A percentile compares a stretch with the other conserved stretches of the same genome.
Conservation (phyloP, 1,139 yeast species). For the Scheffersomyces illinoinensis region DNA sequence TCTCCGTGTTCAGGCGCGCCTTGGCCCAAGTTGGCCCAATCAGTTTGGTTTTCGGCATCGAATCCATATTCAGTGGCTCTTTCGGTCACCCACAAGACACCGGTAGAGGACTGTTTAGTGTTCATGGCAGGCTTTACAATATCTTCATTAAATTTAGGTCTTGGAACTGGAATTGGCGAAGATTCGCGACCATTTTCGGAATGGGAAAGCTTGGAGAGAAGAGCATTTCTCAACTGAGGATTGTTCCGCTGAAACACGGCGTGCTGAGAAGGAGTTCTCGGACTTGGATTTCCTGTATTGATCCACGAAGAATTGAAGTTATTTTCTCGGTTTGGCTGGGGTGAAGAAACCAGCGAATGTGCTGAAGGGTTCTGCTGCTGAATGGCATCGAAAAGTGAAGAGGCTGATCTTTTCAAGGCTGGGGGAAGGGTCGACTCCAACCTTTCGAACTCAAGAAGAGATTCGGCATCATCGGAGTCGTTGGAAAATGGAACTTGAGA, state of each 20-base stretch:
- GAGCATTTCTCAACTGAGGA: background rate
- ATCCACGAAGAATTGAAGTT: conserved; percentile 13
- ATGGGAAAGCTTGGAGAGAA: conserved; percentile 26
- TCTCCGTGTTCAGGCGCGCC: conserved; percentile 74
- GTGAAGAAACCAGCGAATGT: conserved; percentile 2
- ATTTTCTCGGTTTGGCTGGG: conserved; percentile 11
- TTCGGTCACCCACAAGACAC: conserved; percentile 71
- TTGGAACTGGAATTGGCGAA: conserved; percentile 55
- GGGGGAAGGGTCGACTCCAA: conserved; percentile 49
- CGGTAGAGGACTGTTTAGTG: conserved; percentile 63
- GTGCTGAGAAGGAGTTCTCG: conserved; percentile 18
- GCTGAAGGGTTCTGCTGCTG: background rate
- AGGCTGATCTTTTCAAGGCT: conserved; percentile 40
- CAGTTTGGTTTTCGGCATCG: conserved; percentile 44
- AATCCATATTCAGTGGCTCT: conserved; percentile 64
- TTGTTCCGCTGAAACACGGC: background rate
- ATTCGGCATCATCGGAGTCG: conserved; percentile 25
- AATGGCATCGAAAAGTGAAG: conserved; percentile 40
- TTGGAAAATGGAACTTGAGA: background rate
- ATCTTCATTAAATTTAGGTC: conserved; percentile 45
- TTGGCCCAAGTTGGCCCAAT: conserved; percentile 70
- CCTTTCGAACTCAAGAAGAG: conserved; percentile 39
- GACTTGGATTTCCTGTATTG: conserved; percentile 22
- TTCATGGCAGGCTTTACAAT: conserved; percentile 63
- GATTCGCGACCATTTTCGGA: conserved; percentile 40